Evolutionary conservation across 2,329 filamentous ascomycete species (phyloP), one percentile per base, ranked within the genome.

Genomic region (Sporothrix brunneoviolacea): DNA sequence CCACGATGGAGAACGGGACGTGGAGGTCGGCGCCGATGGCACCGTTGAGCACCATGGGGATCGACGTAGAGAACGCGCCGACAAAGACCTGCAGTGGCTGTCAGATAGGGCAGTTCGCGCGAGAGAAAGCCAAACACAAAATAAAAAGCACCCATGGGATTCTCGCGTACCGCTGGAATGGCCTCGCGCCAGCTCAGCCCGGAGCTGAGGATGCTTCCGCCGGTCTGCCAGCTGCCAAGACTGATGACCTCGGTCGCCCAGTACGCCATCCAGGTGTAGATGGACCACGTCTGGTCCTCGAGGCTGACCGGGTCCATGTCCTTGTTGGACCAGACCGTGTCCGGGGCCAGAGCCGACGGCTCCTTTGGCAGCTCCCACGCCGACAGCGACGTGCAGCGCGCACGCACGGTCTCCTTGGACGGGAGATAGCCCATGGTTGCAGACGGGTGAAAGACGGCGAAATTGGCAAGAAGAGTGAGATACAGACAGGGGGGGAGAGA

Each of bases 51-150:
- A 66, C 65, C 59, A 65, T 65, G 12, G 65, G 64, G 36, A 76
- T 72, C 15, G 75, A 74, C 24, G 76, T 77, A 55, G 78, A 80
- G 10, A 72, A 66, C 4, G 73, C 69, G 37, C 81, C 80, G 6
- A 80, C 75, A 38, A 79, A 10, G n/a, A 44, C 38, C 24, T n/a
- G n/a, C n/a, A n/a, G n/a, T n/a, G n/a, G n/a, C n/a, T n/a, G n/a
- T n/a, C n/a, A n/a, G n/a, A n/a, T n/a, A n/a, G n/a, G n/a, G n/a
- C n/a, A n/a, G n/a, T n/a, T n/a, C n/a, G n/a, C n/a, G n/a, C n/a
- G n/a, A n/a, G n/a, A n/a, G n/a, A n/a, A n/a, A n/a, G n/a, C n/a
- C n/a, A n/a, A n/a, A n/a, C n/a, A n/a, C n/a, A n/a, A n/a, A n/a
- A n/a, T n/a, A n/a, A n/a, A n/a, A n/a, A n/a, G n/a, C n/a, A n/a